Base-by-base conservation (phyloP, 1,284 basidiomycete species). In the Trichosporon sp. region DNA sequence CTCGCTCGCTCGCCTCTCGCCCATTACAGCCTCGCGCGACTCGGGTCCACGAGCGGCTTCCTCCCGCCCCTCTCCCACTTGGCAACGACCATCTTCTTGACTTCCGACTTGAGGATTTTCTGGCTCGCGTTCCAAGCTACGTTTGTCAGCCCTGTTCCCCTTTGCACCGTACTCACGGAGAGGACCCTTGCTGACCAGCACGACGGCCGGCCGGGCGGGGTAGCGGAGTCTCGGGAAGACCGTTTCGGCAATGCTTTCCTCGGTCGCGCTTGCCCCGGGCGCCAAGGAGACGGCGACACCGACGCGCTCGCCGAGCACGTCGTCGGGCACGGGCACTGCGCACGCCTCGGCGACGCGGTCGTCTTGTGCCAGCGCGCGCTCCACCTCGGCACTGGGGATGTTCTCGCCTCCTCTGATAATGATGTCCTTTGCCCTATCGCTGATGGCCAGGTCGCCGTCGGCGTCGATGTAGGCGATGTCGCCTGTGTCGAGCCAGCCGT, bases 341-440 rank as follows among this genome's bases (percentile, higher is more conserved):
- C 76, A 78, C 10, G 76, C 80, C 72, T 83, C 80, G 4, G 73
- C 69, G 6, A 83, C 72, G 16, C 75, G 70, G 21, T 75, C 70
- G 65, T 80, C 76, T 26, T 76, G 73, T 37, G 76, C 80, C 10
- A 83, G 65, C 8, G 78, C 81, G 68, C 80, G 81, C 72, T 83
- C 81, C 11, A 83, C 77, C 59, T 81, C 80, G 0, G 76, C 71
- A 3, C 78, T 79, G 0, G 80, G 78, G 43, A 74, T 69, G 68
- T 83, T 83, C 72, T 83, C 81, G 10, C 81, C 81, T 21, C 81
- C 81, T 2, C 81, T 79, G 48, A 83, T 81, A 59, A 83, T 83
- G 48, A 83, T 77, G 71, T 83, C 81, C 68, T 75, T 75, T 14
- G 68, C 69, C 19, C 81, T 69, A 71, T 83, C 81, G 64, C 76